These are phyloP conservation scores for Aspergillus leporis DNA, from an alignment of 495 filamentous ascomycete species.

Conservation along the genomic window DNA sequence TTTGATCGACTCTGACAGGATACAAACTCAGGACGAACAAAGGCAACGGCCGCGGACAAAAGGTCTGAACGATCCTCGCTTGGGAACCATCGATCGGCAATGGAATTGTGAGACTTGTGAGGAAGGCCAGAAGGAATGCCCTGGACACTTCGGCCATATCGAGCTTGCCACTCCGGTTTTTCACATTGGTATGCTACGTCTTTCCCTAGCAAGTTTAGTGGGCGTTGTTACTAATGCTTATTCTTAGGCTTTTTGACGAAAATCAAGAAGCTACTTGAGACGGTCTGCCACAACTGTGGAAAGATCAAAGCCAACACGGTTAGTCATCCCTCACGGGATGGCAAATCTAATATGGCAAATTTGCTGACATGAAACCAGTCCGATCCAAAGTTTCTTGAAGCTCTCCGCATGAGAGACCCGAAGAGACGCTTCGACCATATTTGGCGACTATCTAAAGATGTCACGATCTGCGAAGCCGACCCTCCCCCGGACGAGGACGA, in stretches of 20 bases:
- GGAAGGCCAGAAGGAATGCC: constrained; percentile 91
- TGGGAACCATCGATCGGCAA: constrained; percentile 92
- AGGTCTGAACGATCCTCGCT: constrained; percentile 89
- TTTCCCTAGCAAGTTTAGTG: background rate
- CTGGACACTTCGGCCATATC: constrained; percentile 97
- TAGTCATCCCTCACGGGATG: constrained; percentile 66
- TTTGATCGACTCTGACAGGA: constrained; percentile 24
- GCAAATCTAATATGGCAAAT: constrained; percentile 48
- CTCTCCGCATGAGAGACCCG: constrained; percentile 79
- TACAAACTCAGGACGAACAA: constrained; percentile 68
- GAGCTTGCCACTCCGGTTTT: constrained; percentile 93
- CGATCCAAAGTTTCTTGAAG: constrained; percentile 78
- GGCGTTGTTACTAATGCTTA: constrained; percentile 31
- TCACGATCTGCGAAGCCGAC: constrained; percentile 78
- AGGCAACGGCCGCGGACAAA: constrained; percentile 80
- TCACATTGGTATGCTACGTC: constrained; percentile 63
- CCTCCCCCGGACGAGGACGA: constrained; percentile 63
- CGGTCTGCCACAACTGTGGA: constrained; percentile 96
- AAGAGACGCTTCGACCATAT: constrained; percentile 91
- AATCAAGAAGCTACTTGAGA: constrained; percentile 96
- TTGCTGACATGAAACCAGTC: constrained; percentile 73
- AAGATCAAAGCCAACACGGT: constrained; percentile 94
- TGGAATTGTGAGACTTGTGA: constrained; percentile 94
- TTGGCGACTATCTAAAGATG: constrained; percentile 84
- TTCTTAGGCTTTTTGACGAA: constrained; percentile 84